These are phyloP conservation scores for Lepidium didymum DNA, from an alignment of 345 rosid genomes.

Conservation along the genomic window DNA sequence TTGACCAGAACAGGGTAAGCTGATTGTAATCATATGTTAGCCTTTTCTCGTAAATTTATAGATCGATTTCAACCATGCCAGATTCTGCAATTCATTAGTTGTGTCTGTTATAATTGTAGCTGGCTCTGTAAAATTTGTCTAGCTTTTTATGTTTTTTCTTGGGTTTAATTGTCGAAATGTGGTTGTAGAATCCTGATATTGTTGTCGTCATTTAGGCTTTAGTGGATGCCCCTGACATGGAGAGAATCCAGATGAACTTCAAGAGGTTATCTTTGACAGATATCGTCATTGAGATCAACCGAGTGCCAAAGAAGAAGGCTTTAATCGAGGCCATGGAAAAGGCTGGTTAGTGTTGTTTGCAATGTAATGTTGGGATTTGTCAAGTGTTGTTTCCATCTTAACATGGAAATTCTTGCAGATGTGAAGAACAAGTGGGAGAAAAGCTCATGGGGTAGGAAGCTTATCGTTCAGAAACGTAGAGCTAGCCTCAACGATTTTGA, in stretches of 20 bases:
- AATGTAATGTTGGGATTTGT: background rate
- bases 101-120: too few species aligned
- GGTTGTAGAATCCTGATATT: background rate
- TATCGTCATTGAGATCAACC: slow-evolving; percentile 68
- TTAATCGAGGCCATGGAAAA: slow-evolving; percentile 86
- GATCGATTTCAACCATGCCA: background rate
- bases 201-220: slow-evolving; percentile 47
- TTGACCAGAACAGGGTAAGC: slow-evolving; percentile 76
- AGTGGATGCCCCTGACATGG: slow-evolving; percentile 93
- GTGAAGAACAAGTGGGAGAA: slow-evolving; percentile 80
- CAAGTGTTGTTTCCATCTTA: background rate
- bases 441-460: slow-evolving; percentile 77
- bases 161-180: background rate
- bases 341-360: slow-evolving; percentile 49
- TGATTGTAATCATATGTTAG: background rate
- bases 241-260: slow-evolving; percentile 85
- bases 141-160: too few species aligned
- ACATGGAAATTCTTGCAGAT: slow-evolving; percentile 23
- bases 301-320: slow-evolving; percentile 77
- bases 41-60: background rate
- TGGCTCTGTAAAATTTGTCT: too few species aligned
- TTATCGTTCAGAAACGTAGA: slow-evolving; percentile 62
- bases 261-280: slow-evolving; percentile 90
- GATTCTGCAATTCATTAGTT: background rate
- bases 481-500: slow-evolving; percentile 75